These are phyloP conservation scores for Hygrocybe coccinea DNA, from an alignment of 768 basidiomycete genomes.

Conservation along the genomic window DNA sequence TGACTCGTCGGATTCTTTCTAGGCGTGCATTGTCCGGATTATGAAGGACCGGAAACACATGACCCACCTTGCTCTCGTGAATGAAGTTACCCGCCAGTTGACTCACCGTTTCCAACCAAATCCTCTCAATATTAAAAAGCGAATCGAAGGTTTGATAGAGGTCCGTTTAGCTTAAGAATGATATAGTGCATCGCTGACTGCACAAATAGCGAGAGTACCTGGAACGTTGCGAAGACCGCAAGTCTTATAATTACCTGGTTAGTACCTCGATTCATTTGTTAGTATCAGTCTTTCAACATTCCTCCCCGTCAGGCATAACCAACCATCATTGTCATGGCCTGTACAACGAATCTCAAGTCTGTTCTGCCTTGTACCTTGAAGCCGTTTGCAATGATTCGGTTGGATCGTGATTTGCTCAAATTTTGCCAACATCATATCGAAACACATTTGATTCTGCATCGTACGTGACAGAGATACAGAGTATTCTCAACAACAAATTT, in stretches of 20 bases:
- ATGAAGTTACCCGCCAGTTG: conserved; percentile 86
- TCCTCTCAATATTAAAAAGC: conserved; percentile 83
- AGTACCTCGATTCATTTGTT: conserved; percentile 9
- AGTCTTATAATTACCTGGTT: conserved; percentile 80
- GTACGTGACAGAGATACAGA: background rate
- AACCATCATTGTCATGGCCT: background rate
- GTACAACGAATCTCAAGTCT: too few species aligned
- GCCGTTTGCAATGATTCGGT: too few species aligned
- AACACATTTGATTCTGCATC: background rate
- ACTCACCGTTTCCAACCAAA: conserved; percentile 82
- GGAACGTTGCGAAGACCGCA: conserved; percentile 82
- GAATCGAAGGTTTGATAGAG: conserved; percentile 91
- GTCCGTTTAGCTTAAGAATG: conserved; percentile 38
- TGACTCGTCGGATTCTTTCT: conserved; percentile 2
- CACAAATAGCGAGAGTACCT: conserved; percentile 82
- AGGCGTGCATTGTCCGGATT: conserved; percentile 96
- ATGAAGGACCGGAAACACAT: conserved; percentile 96
- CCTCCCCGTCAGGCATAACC: background rate
- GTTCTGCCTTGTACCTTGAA: too few species aligned
- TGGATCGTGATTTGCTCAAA: background rate
- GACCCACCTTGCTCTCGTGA: conserved; percentile 81
- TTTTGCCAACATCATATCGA: background rate
- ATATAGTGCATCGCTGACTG: background rate
- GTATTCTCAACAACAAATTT: background rate
- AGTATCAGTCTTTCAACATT: background rate